Evolutionary conservation across 306 rosid genomes (phyloP).

Genomic region (Sphenostylis stenocarpa): DNA sequence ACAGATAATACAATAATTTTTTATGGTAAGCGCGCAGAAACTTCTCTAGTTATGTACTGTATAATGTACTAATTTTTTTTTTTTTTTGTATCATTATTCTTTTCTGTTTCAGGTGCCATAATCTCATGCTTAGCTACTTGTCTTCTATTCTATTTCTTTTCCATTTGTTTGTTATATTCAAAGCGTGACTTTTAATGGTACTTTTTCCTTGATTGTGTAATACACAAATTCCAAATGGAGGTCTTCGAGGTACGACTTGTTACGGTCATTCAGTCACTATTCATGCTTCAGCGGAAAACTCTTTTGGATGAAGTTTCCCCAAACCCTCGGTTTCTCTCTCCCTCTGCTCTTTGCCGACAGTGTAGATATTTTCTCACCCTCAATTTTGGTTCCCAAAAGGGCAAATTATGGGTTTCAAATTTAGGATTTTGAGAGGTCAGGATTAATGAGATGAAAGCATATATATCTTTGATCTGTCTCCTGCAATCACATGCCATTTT

Average conservation of each 20-base stretch:
- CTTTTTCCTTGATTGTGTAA: constrained; percentile 17
- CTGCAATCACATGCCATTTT: neutral
- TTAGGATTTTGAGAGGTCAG: neutral
- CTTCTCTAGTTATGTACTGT: neutral
- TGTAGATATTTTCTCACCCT: neutral
- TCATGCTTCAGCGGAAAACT: constrained; percentile 42
- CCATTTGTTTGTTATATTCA: neutral
- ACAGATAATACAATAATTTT: neutral
- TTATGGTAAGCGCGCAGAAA: neutral
- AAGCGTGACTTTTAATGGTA: constrained; percentile 66
- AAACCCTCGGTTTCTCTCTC: constrained; percentile 15
- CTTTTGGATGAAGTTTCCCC: neutral
- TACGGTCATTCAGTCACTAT: constrained; percentile 20
- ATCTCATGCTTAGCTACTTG: neutral
- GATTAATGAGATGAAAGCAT: neutral
- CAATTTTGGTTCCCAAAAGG: constrained; percentile 7
- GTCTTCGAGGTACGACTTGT: constrained; percentile 26
- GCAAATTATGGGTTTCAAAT: neutral
- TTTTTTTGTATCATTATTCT: neutral
- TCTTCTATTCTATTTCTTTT: neutral
- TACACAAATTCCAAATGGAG: constrained; percentile 19
- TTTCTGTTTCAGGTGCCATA: neutral
- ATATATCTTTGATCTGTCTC: neutral
- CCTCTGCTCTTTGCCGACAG: constrained; percentile 1
- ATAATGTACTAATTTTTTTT: too few species aligned